A percentile compares a stretch with the other conserved stretches of the same genome.
Evolutionary conservation across 192 early-diverging fungal genomes (phyloP).

Genomic region (Coemansia sp.): DNA sequence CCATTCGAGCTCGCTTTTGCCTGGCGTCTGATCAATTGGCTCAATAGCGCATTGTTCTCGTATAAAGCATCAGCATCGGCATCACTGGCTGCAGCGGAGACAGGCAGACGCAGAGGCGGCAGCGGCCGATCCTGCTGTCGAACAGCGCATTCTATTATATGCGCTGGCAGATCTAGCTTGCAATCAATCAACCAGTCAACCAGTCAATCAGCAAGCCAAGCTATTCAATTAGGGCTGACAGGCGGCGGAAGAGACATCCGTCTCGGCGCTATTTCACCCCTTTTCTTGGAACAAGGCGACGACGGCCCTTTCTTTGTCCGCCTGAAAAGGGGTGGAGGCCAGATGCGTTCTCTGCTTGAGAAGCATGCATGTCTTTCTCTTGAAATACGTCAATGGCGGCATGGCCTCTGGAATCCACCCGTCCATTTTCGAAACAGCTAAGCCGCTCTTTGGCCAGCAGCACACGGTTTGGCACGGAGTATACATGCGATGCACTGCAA

Average conservation of each 20-base stretch:
- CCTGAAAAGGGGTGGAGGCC: neutral
- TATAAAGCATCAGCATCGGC: neutral
- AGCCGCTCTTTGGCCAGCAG: neutral
- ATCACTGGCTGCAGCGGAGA: neutral
- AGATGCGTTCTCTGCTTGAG: neutral
- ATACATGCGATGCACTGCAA: neutral
- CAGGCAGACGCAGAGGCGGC: neutral
- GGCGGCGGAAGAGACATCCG: conserved; percentile 1
- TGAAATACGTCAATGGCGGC: neutral
- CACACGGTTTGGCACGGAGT: neutral
- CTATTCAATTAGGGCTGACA: too few relatives aligned
- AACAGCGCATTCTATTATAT: neutral
- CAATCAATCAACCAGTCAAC: neutral
- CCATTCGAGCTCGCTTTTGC: neutral
- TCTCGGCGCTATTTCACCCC: neutral
- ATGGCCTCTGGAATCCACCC: neutral
- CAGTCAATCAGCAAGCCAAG: neutral
- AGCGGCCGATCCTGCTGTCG: neutral
- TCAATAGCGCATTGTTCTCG: neutral
- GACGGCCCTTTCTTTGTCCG: neutral
- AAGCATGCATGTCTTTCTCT: neutral
- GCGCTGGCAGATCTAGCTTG: neutral
- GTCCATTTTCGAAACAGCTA: neutral
- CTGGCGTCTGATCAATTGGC: neutral
- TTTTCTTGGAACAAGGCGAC: neutral